Base-by-base conservation (phyloP, 306 rosid genomes). In the Luffa aegyptiaca region DNA sequence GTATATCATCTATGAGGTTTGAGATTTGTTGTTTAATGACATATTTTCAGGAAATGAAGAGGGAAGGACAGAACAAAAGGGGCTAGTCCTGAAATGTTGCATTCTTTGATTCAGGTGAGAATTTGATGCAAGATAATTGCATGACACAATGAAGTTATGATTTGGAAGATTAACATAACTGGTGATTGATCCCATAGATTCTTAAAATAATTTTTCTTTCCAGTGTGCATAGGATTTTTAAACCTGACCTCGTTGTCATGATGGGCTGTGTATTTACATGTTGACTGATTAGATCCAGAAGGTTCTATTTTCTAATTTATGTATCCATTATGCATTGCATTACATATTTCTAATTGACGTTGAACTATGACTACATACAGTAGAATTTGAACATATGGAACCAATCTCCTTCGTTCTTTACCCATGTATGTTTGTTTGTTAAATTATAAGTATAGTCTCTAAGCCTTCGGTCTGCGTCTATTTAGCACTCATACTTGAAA, bases 1-100 rank as follows among this genome's bases (percentile, higher is more conserved):
- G 4, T 69, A 5, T 42, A 3, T 10, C 35, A 69, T 44, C 51
- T 26, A 26, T 16, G 0, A 48, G 20, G 14, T 21, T 71, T 45
- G 76, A 46, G n/a, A 71, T 71, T 26, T 26, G 31, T 26, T 36
- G 21, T 72, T 78, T 79, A 10, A 52, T 12, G 14, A 11, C 80
- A 80, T 20, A 45, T 76, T 88, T 85, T 63, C 84, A 95, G 99
- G 97, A n/a, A 89, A 89, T 45, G 99, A 95, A 76, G 99, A 95
- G 71, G 99, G 96, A 79, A 90, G 93, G 85, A 82, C 84, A 58
- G 99, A 92, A 83, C 99, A 91, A 66, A 95, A 93, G 85, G 97
- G 97, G 65, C 85, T 93, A 75, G 97, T 91, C 84, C 83, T 95
- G 88, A 95, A 85, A 86, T 95, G 99, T 81, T 90, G 90, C 82